Evolutionary conservation across 768 basidiomycete species (phyloP), one percentile per base, ranked within the genome.

Genomic region (Boletus pseudopeckii): DNA sequence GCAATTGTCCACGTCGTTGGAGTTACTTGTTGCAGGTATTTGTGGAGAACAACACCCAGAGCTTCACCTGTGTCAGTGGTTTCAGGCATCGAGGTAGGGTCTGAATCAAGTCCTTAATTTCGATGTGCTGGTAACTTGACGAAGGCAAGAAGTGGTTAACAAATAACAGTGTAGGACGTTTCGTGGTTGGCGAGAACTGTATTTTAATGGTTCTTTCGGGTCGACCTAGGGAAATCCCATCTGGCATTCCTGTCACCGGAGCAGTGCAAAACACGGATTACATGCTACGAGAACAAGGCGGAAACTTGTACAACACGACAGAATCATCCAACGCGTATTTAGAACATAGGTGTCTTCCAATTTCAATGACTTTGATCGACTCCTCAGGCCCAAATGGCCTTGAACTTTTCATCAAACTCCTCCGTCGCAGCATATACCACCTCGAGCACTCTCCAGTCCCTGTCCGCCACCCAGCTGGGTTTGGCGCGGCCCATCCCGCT

Each of bases 351-450:
- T 28, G 15, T 37, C 22, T 14, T 8, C 2, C 11, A 20, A 13
- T 14, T 24, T 32, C 36, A 4, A 32, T 5, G 14, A 11, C n/a
- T 9, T 22, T 10, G 37, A 48, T 7, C 9, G 13, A 28, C 6
- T n/a, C 15, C 7, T 57, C 18, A 77, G 0, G 85, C 84, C 85
- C 84, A 85, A 72, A 84, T 86, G 8, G 75, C 79, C 57, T 68
- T 77, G 70, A 79, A 87, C 64, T 86, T 86, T 52, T 69, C 75
- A 9, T 79, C 69, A 50, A 88, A 86, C 57, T 85, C 80, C 9
- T 62, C 63, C 41, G 70, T 70, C 20, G 75, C 73, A 3, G 55
- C 73, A 26, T 71, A 60, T 8, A 84, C 71, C 13, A 85, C 71
- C 50, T 77, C 70, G 41, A 81, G 83, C 2, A 86, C 77, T 49